Percentiles rank a stretch among this genome's conserved stretches.
Conservation (phyloP, 768 basidiomycete species). For the Punctularia strigosozonata region DNA sequence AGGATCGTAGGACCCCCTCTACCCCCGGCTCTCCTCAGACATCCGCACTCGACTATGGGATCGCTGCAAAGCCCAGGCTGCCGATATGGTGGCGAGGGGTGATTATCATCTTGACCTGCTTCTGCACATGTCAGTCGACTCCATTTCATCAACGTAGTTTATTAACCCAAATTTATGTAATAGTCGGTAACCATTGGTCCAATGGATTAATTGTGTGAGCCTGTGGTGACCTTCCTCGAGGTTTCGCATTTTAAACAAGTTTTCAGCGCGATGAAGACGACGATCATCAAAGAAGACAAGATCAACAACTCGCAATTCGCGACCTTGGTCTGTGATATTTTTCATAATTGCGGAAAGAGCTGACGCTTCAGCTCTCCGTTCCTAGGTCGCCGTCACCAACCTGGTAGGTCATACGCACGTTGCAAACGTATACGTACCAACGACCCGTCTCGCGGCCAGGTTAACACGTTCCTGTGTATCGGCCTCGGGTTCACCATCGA, state of each 20-base stretch:
- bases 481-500: slow-evolving; percentile 27
- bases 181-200: slow-evolving; percentile 32
- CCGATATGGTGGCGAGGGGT: slow-evolving; percentile 23
- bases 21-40: too few species aligned
- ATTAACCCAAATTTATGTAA: slow-evolving; percentile 1
- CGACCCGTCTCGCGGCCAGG: slow-evolving; percentile 11
- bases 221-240: background rate
- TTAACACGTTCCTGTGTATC: slow-evolving; percentile 32
- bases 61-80: slow-evolving; percentile 18
- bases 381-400: slow-evolving; percentile 26
- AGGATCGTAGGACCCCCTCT: too few species aligned
- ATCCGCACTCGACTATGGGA: too few species aligned
- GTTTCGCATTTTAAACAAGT: slow-evolving; percentile 1
- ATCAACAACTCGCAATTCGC: slow-evolving; percentile 34
- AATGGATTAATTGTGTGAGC: slow-evolving; percentile 27
- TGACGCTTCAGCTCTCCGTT: slow-evolving; percentile 12
- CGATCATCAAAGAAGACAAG: slow-evolving; percentile 27
- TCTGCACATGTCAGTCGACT: slow-evolving; percentile 25
- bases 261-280: slow-evolving; percentile 26
- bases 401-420: slow-evolving; percentile 13
- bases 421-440: background rate
- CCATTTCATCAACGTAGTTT: background rate
- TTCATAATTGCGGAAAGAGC: background rate
- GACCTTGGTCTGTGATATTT: slow-evolving; percentile 19
- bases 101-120: slow-evolving; percentile 25